Conservation (phyloP, 768 basidiomycete genomes). For the Agaricus subrufescens region DNA sequence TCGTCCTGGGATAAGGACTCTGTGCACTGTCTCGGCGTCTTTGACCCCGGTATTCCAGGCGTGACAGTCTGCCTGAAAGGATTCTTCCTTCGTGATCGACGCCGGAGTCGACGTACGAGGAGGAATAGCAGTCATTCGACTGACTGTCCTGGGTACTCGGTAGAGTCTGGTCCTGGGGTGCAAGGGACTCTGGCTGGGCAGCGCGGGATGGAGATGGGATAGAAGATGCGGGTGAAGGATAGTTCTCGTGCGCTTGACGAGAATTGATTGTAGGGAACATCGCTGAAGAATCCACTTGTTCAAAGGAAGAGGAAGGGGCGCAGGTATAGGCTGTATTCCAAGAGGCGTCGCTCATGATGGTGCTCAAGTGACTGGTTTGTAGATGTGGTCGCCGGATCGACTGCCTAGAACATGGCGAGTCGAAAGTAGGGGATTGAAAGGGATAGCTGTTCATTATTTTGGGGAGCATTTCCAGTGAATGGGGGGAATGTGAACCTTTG, state of each 20-base stretch:
- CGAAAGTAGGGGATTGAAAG: neutral
- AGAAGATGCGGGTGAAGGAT: constrained; percentile 10
- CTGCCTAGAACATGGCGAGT: constrained; percentile 12
- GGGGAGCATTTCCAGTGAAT: constrained; percentile 4
- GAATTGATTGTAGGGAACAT: constrained; percentile 8
- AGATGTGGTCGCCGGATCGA: constrained; percentile 9
- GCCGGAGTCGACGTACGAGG: constrained; percentile 6
- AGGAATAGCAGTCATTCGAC: constrained; percentile 8
- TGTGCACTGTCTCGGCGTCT: constrained; percentile 6
- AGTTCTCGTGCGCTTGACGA: constrained; percentile 10
- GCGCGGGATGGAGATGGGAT: constrained; percentile 10
- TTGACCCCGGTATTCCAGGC: constrained; percentile 9
- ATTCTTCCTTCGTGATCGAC: constrained; percentile 4
- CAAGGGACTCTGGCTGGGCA: constrained; percentile 4
- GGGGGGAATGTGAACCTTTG: neutral
- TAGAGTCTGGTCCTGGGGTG: constrained; percentile 3
- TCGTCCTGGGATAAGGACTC: constrained; percentile 7
- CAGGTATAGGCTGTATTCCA: constrained; percentile 9
- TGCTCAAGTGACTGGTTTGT: constrained; percentile 7
- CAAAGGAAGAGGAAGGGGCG: constrained; percentile 5
- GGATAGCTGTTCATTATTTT: constrained; percentile 10
- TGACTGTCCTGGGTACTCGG: constrained; percentile 3
- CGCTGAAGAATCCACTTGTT: constrained; percentile 6
- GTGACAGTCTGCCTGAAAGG: constrained; percentile 8
- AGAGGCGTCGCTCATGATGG: constrained; percentile 9